These are phyloP conservation scores for Mimosa bimucronata DNA, from an alignment of 306 rosid species.

Conservation along the genomic window DNA sequence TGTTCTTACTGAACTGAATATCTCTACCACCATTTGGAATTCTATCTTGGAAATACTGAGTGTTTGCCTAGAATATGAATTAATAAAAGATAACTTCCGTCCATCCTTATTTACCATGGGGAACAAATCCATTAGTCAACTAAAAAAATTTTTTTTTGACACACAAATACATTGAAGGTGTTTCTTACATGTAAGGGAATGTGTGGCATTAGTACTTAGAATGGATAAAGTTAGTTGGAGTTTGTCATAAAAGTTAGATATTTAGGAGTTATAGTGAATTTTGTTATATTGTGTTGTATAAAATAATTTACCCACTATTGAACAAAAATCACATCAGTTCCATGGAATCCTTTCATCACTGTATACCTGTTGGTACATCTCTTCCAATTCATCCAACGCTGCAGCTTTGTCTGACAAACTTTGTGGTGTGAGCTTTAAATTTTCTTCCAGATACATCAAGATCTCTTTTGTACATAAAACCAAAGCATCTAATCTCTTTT, in stretches of 20 bases:
- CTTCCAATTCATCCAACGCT: slow-evolving; percentile 86
- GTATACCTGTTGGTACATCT: slow-evolving; percentile 89
- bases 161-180: slow-evolving; percentile 24
- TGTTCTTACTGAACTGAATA: slow-evolving; percentile 27
- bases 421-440: slow-evolving; percentile 82
- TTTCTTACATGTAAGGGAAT: background rate
- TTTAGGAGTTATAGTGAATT: background rate
- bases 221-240: background rate
- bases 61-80: background rate
- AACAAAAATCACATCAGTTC: background rate
- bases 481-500: slow-evolving; percentile 90
- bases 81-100: slow-evolving; percentile 34
- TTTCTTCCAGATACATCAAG: slow-evolving; percentile 83
- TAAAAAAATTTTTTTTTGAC: slow-evolving; percentile 10
- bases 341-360: background rate
- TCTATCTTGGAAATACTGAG: background rate
- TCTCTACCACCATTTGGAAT: slow-evolving; percentile 24
- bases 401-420: slow-evolving; percentile 79
- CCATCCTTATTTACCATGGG: slow-evolving; percentile 17
- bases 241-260: background rate
- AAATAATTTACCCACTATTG: background rate
- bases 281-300: background rate
- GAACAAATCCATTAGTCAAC: slow-evolving; percentile 23
- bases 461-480: slow-evolving; percentile 76
- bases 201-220: background rate